These are phyloP conservation scores for Albugo laibachii DNA, from an alignment of 352 stramenopile genomes.

Conservation along the genomic window DNA sequence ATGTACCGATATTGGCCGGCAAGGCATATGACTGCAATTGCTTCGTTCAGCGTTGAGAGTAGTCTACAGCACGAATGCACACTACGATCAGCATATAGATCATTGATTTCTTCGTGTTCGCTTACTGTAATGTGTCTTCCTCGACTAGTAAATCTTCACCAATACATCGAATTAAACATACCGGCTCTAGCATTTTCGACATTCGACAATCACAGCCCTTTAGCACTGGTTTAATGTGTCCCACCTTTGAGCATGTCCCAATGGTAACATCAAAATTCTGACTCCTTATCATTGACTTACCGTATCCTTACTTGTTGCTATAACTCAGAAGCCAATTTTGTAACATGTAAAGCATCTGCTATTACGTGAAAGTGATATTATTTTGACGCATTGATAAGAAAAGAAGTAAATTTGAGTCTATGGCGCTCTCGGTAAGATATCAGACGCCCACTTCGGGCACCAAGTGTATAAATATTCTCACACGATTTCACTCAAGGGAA, in stretches of 20 bases:
- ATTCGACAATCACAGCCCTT: conserved; percentile 1
- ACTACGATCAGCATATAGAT: not conserved
- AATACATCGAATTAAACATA: conserved; percentile 8
- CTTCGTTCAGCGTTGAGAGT: conserved; percentile 37
- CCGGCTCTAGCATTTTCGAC: not conserved
- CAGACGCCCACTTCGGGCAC: no score
- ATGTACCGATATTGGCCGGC: conserved; percentile 54
- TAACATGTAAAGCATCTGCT: no score
- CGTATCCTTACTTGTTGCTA: no score
- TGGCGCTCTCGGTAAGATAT: no score
- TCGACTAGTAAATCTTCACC: conserved; percentile 1
- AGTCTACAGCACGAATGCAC: conserved; percentile 12
- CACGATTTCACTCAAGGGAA: no score
- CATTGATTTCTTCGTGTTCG: not conserved
- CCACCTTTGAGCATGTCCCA: not conserved
- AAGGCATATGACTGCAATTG: conserved; percentile 57
- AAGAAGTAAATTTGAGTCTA: no score
- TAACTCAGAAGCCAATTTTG: no score
- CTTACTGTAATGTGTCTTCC: not conserved
- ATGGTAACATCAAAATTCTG: no score
- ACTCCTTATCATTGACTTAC: no score
- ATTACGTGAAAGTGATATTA: no score
- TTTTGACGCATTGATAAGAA: no score
- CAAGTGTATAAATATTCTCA: no score
- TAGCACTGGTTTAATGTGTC: not conserved